These are phyloP conservation scores for Trametes versicolor DNA, from an alignment of 1,284 basidiomycete genomes.

Conservation along the genomic window DNA sequence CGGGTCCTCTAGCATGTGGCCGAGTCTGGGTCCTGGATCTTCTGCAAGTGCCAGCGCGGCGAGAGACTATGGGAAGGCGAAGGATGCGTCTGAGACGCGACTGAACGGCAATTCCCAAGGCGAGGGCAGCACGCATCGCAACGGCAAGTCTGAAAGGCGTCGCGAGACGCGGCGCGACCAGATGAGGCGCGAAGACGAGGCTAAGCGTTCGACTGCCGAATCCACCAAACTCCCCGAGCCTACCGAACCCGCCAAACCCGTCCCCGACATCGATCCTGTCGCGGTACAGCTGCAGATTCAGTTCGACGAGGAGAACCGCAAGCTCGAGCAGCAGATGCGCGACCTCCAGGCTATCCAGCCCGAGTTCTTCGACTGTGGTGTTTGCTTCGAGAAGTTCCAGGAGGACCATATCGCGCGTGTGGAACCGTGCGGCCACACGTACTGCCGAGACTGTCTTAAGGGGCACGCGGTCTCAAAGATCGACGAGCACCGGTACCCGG, in stretches of 20 bases:
- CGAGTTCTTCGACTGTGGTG: conserved; percentile 58
- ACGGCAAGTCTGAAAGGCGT: background rate
- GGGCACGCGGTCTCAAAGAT: conserved; percentile 57
- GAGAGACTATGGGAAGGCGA: background rate
- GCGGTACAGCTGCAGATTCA: conserved; percentile 53
- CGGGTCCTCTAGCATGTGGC: too few relatives aligned
- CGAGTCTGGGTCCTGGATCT: too few relatives aligned
- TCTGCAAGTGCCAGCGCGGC: background rate
- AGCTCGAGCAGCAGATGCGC: conserved; percentile 48
- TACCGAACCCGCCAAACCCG: background rate
- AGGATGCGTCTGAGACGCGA: background rate
- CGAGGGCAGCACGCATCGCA: background rate
- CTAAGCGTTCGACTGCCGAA: background rate
- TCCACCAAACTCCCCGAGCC: background rate
- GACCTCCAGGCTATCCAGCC: conserved; percentile 46
- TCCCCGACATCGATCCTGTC: conserved; percentile 20
- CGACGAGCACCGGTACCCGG: conserved; percentile 63
- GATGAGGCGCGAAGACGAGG: background rate
- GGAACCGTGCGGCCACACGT: conserved; percentile 59
- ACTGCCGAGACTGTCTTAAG: conserved; percentile 64
- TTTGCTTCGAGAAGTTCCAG: conserved; percentile 64
- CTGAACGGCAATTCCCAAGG: background rate
- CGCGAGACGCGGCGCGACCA: background rate
- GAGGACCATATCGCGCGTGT: conserved; percentile 58
- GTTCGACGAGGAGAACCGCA: conserved; percentile 57